These are phyloP conservation scores for Pholiota adiposa DNA, from an alignment of 1,284 basidiomycete species.

Conservation along the genomic window DNA sequence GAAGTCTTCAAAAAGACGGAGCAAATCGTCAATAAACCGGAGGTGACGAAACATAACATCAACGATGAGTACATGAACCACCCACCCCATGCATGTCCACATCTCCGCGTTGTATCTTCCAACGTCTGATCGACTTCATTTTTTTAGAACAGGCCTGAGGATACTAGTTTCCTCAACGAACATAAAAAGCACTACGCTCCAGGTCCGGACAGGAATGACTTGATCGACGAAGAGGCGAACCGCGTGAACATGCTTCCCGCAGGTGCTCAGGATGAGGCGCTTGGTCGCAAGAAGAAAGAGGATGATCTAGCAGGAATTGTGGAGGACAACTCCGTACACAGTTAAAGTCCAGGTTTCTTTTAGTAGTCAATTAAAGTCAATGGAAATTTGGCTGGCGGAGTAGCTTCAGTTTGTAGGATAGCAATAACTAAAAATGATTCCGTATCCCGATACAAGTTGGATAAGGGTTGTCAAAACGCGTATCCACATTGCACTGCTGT, in stretches of 20 bases:
- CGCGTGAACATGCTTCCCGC: neutral
- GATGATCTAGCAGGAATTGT: neutral
- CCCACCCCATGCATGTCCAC: constrained; percentile 12
- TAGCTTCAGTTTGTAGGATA: no score
- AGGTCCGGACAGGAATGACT: neutral
- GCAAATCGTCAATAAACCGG: constrained; percentile 21
- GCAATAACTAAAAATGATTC: no score
- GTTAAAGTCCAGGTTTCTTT: no score
- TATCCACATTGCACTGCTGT: no score
- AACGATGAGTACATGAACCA: constrained; percentile 23
- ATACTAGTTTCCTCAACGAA: neutral
- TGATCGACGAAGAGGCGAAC: neutral
- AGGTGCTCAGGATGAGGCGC: neutral
- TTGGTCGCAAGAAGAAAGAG: neutral
- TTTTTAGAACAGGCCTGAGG: neutral
- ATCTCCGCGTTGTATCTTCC: neutral
- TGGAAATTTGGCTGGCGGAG: no score
- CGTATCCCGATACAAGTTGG: no score
- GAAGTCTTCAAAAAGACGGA: constrained; percentile 26
- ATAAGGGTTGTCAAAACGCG: no score
- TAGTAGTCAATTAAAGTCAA: no score
- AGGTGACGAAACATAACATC: constrained; percentile 23
- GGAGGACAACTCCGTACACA: neutral
- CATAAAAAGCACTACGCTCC: neutral
- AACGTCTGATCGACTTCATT: neutral